Evolutionary conservation across 305 asterid species (phyloP), one percentile per base, ranked within the genome.

Genomic region (Fraxinus greggii): DNA sequence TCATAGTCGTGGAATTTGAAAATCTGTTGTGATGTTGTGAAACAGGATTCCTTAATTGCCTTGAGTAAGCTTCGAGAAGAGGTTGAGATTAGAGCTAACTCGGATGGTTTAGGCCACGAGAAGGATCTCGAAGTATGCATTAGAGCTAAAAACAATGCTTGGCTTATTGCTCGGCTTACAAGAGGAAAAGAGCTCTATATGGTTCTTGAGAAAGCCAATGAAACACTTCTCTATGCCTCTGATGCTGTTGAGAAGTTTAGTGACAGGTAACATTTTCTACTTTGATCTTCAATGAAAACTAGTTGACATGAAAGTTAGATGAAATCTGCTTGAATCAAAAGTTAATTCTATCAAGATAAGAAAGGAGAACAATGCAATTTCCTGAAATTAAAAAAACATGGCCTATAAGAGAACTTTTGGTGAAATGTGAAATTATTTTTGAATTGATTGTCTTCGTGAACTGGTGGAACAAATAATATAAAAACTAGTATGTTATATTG

Each of bases 131-230:
- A 94, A 87, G 54, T 93, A 76, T 92, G 97, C 84, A 91, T 90
- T 82, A 90, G 98, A 88, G 97, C 93, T 23, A 96, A 91, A 91
- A 96, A 96, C 90, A 93, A 88, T 84, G 97, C 99, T 79, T 96
- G 98, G 99, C 88, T 93, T 82, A 91, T 94, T 65, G 97, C 95
- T 74, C 92, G 93, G 76, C 87, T 90, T 65, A 88, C 94, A 26
- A 86, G 94, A 85, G 98, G 97, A 81, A 94, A 92, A 90, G 99
- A 93, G 86, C 98, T 96, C 29, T 94, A 91, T 81, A 90, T 96
- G 98, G 98, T 92, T 86, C 95, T 96, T 74, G 99, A 96, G 91
- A 96, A 94, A 92, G 97, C 97, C 83, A 89, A 82, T 86, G 99
- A 96, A 84, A 94, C 98, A 45, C 98, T 96, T 84, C 97, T 96